Conservation (phyloP, 2,329 filamentous ascomycete genomes). For the Microsporum audouinii region DNA sequence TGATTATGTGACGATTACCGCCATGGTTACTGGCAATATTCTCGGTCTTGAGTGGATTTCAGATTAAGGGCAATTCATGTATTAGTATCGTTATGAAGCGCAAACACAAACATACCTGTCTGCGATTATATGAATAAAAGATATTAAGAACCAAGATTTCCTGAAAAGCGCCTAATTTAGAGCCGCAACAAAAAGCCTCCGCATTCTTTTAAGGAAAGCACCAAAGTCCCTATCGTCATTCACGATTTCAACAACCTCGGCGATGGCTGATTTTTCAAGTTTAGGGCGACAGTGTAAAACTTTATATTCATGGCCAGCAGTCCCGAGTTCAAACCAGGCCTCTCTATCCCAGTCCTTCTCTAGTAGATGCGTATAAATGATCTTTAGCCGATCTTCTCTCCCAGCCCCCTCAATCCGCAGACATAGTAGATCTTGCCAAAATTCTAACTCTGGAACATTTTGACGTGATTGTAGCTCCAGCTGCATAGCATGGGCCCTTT, state of each 20-base stretch:
- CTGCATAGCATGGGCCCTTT: conserved; percentile 48
- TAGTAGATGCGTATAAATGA: conserved; percentile 77
- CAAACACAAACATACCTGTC: neutral
- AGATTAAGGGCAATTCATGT: neutral
- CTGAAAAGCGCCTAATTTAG: conserved; percentile 31
- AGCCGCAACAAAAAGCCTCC: conserved; percentile 46
- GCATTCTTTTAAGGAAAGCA: conserved; percentile 52
- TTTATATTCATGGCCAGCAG: conserved; percentile 69
- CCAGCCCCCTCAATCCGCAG: conserved; percentile 82
- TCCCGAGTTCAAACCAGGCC: conserved; percentile 86
- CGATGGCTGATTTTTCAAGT: conserved; percentile 44
- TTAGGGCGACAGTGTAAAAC: conserved; percentile 67
- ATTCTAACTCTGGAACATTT: conserved; percentile 86
- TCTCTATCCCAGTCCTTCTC: conserved; percentile 80
- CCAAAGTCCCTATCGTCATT: conserved; percentile 52
- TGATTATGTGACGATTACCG: conserved; percentile 23
- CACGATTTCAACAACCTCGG: conserved; percentile 44
- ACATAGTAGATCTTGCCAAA: conserved; percentile 88
- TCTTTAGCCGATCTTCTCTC: conserved; percentile 72
- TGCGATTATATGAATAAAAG: neutral
- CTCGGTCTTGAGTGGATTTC: neutral
- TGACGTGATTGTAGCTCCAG: conserved; percentile 74
- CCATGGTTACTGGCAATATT: neutral
- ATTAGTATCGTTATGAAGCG: neutral
- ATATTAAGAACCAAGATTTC: neutral